Base-by-base conservation (phyloP, 371 early-diverging fungal species). In the Mucor racemosus region DNA sequence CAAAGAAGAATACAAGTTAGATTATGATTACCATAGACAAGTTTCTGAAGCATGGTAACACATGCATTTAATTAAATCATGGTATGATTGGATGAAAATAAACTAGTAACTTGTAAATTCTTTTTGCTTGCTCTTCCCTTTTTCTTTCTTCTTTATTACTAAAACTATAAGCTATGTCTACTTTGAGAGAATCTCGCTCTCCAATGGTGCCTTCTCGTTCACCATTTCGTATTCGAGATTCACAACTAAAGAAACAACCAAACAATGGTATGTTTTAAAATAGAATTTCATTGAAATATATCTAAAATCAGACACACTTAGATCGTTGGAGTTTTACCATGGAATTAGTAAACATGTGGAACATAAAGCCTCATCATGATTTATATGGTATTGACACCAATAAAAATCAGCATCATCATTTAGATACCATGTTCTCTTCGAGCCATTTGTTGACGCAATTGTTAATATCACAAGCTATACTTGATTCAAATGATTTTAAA, bases 401-500 rank as follows among this genome's bases (percentile, higher is more conserved):
- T 14, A 71, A 36, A 36, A 39, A 50, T 19, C 46, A 80, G 73
- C 26, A 75, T 5, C 62, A 48, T 80, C n/a, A 65, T 0, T 46
- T 46, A 3, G 48, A 65, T 5, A 50, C 26, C 41, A 53, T 59
- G 46, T 62, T 67, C 38, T 58, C 62, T 36, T 58, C 59, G n/a
- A 61, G 57, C 33, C 55, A 82, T 19, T 64, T 89, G 60, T 67
- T 85, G 13, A 75, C 80, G 17, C 87, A 89, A 69, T 65, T 88
- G 33, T 42, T 86, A 38, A 75, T 88, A 19, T 88, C 88, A 9
- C 88, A 88, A 63, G 88, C 90, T 1, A 71, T 87, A 11, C 75
- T 89, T 5, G 90, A 88, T 69, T 80, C 90, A 11, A 82, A 81
- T 31, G 80, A 82, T 0, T 89, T 82, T 62, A 75, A 84, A 55